Conservation (phyloP, 768 basidiomycete species). For the Amanita subjunquillea region DNA sequence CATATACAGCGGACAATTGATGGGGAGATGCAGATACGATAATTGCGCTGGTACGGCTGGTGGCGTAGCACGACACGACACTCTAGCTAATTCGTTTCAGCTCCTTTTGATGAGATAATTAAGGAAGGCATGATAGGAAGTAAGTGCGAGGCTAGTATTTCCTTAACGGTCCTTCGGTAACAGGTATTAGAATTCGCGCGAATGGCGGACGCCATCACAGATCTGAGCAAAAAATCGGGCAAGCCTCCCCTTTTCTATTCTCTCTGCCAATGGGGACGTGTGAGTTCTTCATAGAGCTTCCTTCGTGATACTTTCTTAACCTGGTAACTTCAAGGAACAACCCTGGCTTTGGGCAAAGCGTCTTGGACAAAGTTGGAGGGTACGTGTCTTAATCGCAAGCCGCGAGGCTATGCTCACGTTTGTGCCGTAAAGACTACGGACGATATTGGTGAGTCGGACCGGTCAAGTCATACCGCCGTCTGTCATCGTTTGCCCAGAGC, state of each 20-base stretch:
- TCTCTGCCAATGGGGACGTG: conserved; percentile 61
- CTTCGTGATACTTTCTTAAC: neutral
- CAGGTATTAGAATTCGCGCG: conserved; percentile 37
- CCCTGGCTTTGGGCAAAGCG: conserved; percentile 54
- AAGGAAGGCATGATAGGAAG: conserved; percentile 46
- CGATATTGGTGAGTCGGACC: conserved; percentile 30
- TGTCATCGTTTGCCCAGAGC: conserved; percentile 16
- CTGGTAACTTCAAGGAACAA: conserved; percentile 31
- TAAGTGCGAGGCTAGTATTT: conserved; percentile 16
- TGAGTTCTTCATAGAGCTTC: conserved; percentile 17
- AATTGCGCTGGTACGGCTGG: conserved; percentile 43
- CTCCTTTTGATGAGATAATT: conserved; percentile 47
- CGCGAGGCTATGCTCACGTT: neutral
- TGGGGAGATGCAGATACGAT: conserved; percentile 34
- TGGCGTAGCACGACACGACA: neutral
- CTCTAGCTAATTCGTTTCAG: conserved; percentile 12
- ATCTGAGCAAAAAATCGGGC: conserved; percentile 34
- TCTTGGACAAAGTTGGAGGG: conserved; percentile 60
- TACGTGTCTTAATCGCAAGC: conserved; percentile 16
- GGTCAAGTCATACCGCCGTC: neutral
- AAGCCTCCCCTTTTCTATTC: conserved; percentile 50
- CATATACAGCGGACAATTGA: neutral
- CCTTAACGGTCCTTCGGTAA: neutral
- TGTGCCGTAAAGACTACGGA: conserved; percentile 30
- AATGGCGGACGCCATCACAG: conserved; percentile 49